A percentile compares a stretch with the other conserved stretches of the same genome.
phyloP scores from a whole-genome alignment of 306 rosid species.

The Malus domestica region DNA sequence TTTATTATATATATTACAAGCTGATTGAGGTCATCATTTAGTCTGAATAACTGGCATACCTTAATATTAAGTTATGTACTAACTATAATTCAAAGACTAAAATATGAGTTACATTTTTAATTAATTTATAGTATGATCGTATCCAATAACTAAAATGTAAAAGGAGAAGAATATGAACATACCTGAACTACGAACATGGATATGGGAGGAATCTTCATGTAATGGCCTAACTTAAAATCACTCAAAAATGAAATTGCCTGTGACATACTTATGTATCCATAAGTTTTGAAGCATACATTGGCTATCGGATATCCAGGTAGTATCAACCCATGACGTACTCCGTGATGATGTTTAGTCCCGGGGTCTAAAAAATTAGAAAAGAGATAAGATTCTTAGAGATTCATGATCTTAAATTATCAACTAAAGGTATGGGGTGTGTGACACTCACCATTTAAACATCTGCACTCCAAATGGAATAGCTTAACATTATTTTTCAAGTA shows the following conservation, averaged over 20 bases:
- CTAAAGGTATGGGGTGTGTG: neutral
- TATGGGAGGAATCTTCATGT: slow-evolving; percentile 64
- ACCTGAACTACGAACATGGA: slow-evolving; percentile 77
- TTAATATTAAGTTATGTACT: neutral
- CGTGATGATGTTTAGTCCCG: slow-evolving; percentile 55
- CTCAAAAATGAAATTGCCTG: slow-evolving; percentile 57
- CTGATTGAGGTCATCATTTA: neutral
- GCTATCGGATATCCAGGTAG: slow-evolving; percentile 62
- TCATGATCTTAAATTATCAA: neutral
- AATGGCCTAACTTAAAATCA: slow-evolving; percentile 68
- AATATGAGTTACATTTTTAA: too few relatives aligned
- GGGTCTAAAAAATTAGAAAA: slow-evolving; percentile 20
- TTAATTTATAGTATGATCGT: neutral
- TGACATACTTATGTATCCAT: slow-evolving; percentile 62
- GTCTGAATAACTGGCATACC: neutral
- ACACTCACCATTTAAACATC: neutral
- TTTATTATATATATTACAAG: too few relatives aligned
- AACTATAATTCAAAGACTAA: too few relatives aligned
- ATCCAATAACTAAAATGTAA: neutral
- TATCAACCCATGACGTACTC: slow-evolving; percentile 64
- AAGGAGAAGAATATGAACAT: neutral
- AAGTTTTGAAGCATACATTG: slow-evolving; percentile 71
- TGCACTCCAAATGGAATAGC: neutral
- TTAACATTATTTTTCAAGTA: neutral
- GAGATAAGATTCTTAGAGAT: neutral